Evolutionary conservation across 2,329 filamentous ascomycete species (phyloP), one percentile per base, ranked within the genome.

Genomic region (Rhynchosporium secalis): DNA sequence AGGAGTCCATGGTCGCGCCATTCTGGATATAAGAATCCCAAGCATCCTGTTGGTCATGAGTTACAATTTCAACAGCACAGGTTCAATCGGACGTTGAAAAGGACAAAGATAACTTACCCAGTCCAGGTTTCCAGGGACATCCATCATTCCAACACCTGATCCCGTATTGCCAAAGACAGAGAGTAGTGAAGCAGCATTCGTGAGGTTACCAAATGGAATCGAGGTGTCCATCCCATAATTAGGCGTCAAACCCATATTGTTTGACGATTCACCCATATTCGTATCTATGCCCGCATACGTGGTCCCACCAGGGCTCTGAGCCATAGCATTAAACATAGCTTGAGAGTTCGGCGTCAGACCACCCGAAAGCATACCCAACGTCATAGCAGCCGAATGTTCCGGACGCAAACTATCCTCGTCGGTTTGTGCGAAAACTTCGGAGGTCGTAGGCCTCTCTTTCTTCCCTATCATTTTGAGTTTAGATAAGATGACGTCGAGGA

Each of bases 401-500:
- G 86, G 83, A 55, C 86, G 86, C 62, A 86, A 79, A 61, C 86
- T 68, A 80, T 66, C 83, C 79, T 72, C 70, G 59, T 74, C 69
- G 36, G 72, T 71, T 58, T 71, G 64, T 13, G 70, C 65, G 52
- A 72, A 70, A 6, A 66, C 67, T 62, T 73, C 68, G 52, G 70
- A 56, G 46, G 68, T 69, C 57, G 70, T 68, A 9, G 61, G 60
- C 20, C 58, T 26, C 7, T 49, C 49, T 10, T 48, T 26, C n/a
- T 59, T 71, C 9, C 67, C 63, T 9, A 82, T 79, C 61, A 77
- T 78, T 70, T 83, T 87, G 59, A 97, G 81, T 75, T 95, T 95
- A 38, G 86, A 82, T 49, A 98, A 78, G 84, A 98, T 92, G 57
- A 97, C 86, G 28, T 86, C 87, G n/a, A 98, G 79, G 29, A 94